Base-by-base conservation (phyloP, 495 filamentous ascomycete genomes). In the Lophiotrema nucula region DNA sequence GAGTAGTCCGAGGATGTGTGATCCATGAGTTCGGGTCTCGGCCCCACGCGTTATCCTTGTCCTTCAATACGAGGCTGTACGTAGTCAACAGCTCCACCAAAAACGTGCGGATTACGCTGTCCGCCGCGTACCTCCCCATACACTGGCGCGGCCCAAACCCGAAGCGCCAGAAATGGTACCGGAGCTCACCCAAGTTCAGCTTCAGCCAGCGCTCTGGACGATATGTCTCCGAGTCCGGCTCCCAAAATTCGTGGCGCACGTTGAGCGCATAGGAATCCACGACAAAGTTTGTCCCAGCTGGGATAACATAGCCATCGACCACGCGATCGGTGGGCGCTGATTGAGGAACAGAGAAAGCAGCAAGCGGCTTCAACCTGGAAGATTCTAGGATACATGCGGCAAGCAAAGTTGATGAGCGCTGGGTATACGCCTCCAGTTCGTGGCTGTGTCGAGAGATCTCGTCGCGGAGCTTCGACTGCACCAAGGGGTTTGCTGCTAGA, bases 341-440 rank as follows among this genome's bases (percentile, higher is more conserved):
- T 55, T 77, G 72, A 6, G 74, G 68, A 1, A 74, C 68, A 1
- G 71, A 60, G 55, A 74, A 74, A 2, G 72, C 67, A 0, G 73
- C 70, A 6, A 75, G 47, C 0, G 73, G 73, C 10, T 56, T 57
- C 19, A 77, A 60, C 15, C 72, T 72, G 4, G 65, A 35, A 1
- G 73, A 69, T 56, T 77, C 74, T 0, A 58, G 37, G 19, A 74
- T 62, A 26, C 66, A 76, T 1, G 67, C 64, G 0, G 62, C 41
- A 3, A 78, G 59, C 12, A 66, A 63, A 0, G 72, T 53, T 3
- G 47, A 23, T 2, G 37, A 37, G 41, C 31, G 10, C n/a, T 37
- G 23, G 28, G 16, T 2, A 18, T 35, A 4, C 3, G 11, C 16
- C 12, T 3, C 37, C n/a, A n/a, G n/a, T n/a, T n/a, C n/a, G n/a